Conservation (phyloP, 2,329 filamentous ascomycete genomes). For the Nemania serpens region DNA sequence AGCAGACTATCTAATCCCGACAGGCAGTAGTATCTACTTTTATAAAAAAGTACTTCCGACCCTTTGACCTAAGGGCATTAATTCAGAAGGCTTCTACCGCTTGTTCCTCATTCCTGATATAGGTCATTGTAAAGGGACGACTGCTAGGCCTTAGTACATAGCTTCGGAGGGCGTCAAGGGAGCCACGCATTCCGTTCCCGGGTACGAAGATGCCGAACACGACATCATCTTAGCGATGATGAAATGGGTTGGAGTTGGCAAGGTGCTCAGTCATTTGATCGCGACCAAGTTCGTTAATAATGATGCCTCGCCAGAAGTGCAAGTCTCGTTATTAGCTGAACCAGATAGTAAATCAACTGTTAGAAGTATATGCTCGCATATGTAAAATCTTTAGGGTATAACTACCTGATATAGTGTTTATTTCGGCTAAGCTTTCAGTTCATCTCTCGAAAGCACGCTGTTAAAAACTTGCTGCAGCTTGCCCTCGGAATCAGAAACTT, state of each 20-base stretch:
- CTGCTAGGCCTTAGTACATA: slow-evolving; percentile 43
- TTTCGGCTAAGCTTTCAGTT: background rate
- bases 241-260: slow-evolving; percentile 45
- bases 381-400: background rate
- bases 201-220: slow-evolving; percentile 43
- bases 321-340: slow-evolving; percentile 28
- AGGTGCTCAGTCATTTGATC: slow-evolving; percentile 35
- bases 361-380: background rate
- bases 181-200: slow-evolving; percentile 42
- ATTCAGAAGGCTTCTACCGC: slow-evolving; percentile 53
- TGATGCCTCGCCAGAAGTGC: slow-evolving; percentile 33
- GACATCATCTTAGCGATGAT: slow-evolving; percentile 45
- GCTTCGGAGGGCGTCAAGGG: slow-evolving; percentile 36
- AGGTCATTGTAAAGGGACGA: slow-evolving; percentile 48
- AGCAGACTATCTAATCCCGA: slow-evolving; percentile 42
- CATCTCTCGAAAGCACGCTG: slow-evolving; percentile 25
- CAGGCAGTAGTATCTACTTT: slow-evolving; percentile 39
- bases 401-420: background rate
- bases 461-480: slow-evolving; percentile 34
- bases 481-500: slow-evolving; percentile 22
- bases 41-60: slow-evolving; percentile 38
- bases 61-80: slow-evolving; percentile 33
- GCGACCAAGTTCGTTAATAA: slow-evolving; percentile 40
- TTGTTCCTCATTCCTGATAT: slow-evolving; percentile 57
- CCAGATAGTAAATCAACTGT: background rate